phyloP scores from a whole-genome alignment of 2,329 filamentous ascomycete species.

The Exophiala calicioides region DNA sequence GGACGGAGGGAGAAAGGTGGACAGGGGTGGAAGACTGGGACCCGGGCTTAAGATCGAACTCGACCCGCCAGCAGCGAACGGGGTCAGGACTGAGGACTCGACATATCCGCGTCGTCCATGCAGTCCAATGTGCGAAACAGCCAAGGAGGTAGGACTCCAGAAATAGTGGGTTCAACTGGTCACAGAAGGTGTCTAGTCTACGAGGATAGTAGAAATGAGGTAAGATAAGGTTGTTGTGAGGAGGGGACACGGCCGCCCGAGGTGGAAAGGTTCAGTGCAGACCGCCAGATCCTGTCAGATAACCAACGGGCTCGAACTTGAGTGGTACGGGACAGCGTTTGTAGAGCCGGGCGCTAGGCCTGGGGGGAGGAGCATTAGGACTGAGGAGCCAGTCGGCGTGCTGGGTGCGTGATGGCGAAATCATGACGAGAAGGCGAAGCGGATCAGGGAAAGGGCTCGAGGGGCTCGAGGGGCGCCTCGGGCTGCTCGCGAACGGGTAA shows the following conservation, averaged over 20 bases:
- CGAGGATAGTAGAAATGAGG: conserved; percentile 10
- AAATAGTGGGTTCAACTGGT: conserved; percentile 11
- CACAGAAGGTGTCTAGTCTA: conserved; percentile 15
- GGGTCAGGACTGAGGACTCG: too few species aligned
- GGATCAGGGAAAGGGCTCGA: too few species aligned
- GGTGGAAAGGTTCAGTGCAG: conserved; percentile 1
- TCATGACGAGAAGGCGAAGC: too few species aligned
- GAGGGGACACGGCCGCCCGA: too few species aligned
- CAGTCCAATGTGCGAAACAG: conserved; percentile 14
- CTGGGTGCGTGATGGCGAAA: too few species aligned
- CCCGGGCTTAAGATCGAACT: conserved; percentile 9
- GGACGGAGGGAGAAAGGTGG: conserved; percentile 4
- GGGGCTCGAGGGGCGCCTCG: too few species aligned
- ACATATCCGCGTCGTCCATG: neutral
- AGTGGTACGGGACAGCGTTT: neutral
- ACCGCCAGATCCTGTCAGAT: conserved; percentile 5
- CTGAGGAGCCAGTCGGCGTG: too few species aligned
- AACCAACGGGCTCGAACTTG: neutral
- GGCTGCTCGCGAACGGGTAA: too few species aligned
- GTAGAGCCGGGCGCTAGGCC: too few species aligned
- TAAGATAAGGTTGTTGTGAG: conserved; percentile 23
- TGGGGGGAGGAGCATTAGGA: too few species aligned
- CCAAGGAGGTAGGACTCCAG: conserved; percentile 1
- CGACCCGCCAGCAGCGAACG: neutral
- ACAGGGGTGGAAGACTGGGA: neutral